Evolutionary conservation across 2,329 filamentous ascomycete species (phyloP), one percentile per base, ranked within the genome.

Genomic region (Dactylonectria macrodidyma): DNA sequence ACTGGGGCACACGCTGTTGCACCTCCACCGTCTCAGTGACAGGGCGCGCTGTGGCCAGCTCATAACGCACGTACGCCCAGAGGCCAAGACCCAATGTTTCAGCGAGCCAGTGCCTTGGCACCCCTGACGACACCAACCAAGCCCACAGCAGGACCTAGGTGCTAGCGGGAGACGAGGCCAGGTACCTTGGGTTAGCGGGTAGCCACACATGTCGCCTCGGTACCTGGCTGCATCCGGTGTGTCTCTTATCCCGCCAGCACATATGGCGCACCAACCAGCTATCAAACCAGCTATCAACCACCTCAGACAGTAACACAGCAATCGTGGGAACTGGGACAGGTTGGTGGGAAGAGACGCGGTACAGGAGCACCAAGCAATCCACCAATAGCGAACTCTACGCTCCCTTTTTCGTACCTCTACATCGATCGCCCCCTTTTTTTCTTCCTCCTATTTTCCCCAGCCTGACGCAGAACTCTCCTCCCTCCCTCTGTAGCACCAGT

Each of bases 91-190:
- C 62, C 38, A 52, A 19, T 30, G 48, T 26, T 22, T 22, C 50
- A 47, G 33, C 47, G 55, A 38, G 34, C 47, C 41, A 30, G 46
- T 16, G 51, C 47, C 57, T 60, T 60, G 62, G 41, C 51, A 30
- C 41, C 48, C 62, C 56, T 59, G 62, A 65, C 62, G 62, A 65
- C 62, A 65, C 62, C 62, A 65, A 65, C 56, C 50, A 26, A 56
- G 48, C 16, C 48, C 47, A 60, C 56, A 36, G 48, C 54, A 56
- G 48, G 48, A 41, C 30, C 22, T 41, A 51, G 3, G 26, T 51
- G 44, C 62, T 65, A 65, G 58, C 24, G 33, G 44, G 38, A 57
- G 52, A 54, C 14, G 58, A 51, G 34, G 34, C 22, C n/a, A 10
- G 47, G 48, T 65, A 57, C 57, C 50, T 65, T n/a, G 30, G 30